Percentiles rank a stretch among this genome's conserved stretches.
Conservation (phyloP, 805 yeast genomes). For the Myxozyma kluyveri region DNA sequence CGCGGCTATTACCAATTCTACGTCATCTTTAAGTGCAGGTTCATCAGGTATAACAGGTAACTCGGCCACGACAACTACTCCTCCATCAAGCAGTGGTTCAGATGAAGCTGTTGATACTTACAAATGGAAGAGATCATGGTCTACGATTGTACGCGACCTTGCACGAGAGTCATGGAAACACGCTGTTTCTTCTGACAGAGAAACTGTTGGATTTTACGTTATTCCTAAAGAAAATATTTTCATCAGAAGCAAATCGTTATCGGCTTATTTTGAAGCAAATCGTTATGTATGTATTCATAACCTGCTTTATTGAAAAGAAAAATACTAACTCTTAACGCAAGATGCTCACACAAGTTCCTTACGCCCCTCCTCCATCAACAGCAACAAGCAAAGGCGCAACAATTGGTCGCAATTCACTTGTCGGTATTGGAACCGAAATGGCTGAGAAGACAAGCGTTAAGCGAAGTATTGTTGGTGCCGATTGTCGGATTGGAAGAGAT, state of each 20-base stretch:
- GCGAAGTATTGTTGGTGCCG: constrained; percentile 72
- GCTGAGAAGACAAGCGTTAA: constrained; percentile 86
- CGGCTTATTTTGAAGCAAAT: constrained; percentile 87
- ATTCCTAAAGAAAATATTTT: constrained; percentile 64
- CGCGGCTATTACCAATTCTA: too few relatives aligned
- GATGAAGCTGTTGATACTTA: neutral
- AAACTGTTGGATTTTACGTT: constrained; percentile 62
- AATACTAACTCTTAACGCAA: too few relatives aligned
- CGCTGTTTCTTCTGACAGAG: constrained; percentile 10
- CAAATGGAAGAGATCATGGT: constrained; percentile 22
- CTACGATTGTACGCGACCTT: constrained; percentile 67
- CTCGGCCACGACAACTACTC: neutral
- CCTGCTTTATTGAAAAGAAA: too few relatives aligned
- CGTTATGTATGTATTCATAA: constrained; percentile 54
- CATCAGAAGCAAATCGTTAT: constrained; percentile 71
- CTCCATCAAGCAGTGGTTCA: constrained; percentile 2
- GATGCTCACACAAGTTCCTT: constrained; percentile 24
- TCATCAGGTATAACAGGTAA: neutral
- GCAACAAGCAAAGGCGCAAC: constrained; percentile 48
- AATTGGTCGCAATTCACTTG: constrained; percentile 81
- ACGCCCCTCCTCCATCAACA: constrained; percentile 32
- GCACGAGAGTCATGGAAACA: constrained; percentile 94
- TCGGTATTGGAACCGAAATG: constrained; percentile 64
- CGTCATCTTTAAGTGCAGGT: too few relatives aligned
- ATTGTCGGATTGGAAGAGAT: constrained; percentile 75